Evolutionary conservation across 495 filamentous ascomycete genomes (phyloP), one percentile per base, ranked within the genome.

Genomic region (Tuber calosporum): DNA sequence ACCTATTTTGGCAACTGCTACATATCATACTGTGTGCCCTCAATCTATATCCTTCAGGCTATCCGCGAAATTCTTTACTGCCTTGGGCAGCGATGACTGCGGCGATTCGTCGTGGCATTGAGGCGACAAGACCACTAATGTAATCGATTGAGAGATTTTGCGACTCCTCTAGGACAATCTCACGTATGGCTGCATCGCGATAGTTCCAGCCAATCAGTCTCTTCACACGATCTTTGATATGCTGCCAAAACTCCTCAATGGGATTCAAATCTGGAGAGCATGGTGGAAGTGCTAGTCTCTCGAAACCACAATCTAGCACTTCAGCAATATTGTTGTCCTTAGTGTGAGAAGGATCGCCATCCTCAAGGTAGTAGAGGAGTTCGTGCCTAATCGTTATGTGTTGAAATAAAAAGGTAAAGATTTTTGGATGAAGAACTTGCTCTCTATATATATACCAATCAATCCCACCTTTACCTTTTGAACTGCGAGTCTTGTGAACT

Each of bases 361-460:
- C 17, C 4, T 69, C 26, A 6, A 11, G 41, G 42, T 62, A 72
- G 38, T 36, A 41, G 37, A 68, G 37, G 38, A 48, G 4, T 37
- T 67, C 9, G 2, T 67, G n/a, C 7, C 58, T 15, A 41, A 41
- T 17, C 17, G 38, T 19, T 53, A 74, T 71, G 17, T 67, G 30
- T 19, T 42, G 22, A 53, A 30, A 20, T 17, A 74, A 34, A 13
- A 70, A 74, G 19, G 72, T 34, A 45, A 70, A 74, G 7, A 71
- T 37, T 36, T 67, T 34, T 15, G 58, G 7, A 38, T 38, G 22
- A 22, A 71, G 58, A 58, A 74, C 68, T 5, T 42, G 34, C 40
- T 74, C 40, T 19, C 34, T 39, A 71, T 74, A 71, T 2, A 74
- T 40, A 67, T 68, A 71, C 73, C 34, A 71, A 19, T 69, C 42